Evolutionary conservation across 2,329 filamentous ascomycete genomes (phyloP).

Genomic region (Emydomyces testavorans): DNA sequence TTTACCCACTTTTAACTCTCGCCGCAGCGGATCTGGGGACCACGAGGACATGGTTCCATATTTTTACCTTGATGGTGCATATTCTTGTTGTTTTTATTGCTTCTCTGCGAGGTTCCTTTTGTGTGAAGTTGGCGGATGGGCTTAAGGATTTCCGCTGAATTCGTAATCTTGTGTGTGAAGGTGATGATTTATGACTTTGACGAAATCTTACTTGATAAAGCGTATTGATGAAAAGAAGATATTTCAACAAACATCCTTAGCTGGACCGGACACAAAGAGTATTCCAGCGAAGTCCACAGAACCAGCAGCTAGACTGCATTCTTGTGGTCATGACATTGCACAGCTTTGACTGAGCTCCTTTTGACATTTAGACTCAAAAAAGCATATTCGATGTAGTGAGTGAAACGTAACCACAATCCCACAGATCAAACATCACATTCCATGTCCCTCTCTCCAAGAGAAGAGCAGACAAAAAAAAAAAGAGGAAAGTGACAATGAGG

Average conservation of each 20-base stretch:
- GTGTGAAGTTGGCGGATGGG: not conserved
- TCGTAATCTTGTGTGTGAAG: not conserved
- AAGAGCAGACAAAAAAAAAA: not conserved
- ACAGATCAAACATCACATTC: not conserved
- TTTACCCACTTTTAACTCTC: constrained; percentile 55
- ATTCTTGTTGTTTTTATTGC: constrained; percentile 34
- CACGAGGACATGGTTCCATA: constrained; percentile 29
- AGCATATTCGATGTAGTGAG: constrained; percentile 20
- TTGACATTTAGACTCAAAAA: no score
- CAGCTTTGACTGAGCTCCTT: no score
- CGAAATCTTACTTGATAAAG: no score
- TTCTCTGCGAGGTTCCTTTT: constrained; percentile 27
- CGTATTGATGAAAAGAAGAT: no score
- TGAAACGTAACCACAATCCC: constrained; percentile 22
- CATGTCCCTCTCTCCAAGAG: not conserved
- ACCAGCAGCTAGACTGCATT: no score
- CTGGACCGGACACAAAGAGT: no score
- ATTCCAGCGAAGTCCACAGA: no score
- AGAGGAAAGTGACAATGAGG: no score
- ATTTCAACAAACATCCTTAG: no score
- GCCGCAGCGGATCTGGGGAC: constrained; percentile 52
- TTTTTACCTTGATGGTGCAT: constrained; percentile 39
- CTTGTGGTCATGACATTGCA: no score
- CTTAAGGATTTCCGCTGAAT: not conserved
- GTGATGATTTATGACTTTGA: no score